These are phyloP conservation scores for Ceratobasidium sp. DNA, from an alignment of 1,284 basidiomycete species.

Conservation along the genomic window DNA sequence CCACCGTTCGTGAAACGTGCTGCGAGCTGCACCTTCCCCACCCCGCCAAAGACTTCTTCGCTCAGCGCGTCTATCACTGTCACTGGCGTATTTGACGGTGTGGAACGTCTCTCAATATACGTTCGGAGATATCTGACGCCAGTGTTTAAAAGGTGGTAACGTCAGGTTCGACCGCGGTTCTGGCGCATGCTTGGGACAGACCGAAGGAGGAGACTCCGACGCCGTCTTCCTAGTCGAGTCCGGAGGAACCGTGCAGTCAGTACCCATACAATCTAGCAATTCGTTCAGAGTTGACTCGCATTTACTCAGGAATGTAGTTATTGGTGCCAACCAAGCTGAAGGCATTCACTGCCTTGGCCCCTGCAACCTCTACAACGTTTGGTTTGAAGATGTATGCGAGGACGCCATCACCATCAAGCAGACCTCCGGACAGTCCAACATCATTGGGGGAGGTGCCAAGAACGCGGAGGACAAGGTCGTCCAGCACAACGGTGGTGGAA, in stretches of 20 bases:
- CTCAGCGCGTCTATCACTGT: constrained; percentile 4
- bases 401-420: constrained; percentile 47
- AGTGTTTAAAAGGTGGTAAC: constrained; percentile 15
- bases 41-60: constrained; percentile 17
- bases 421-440: constrained; percentile 6
- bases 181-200: constrained; percentile 38
- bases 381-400: constrained; percentile 40
- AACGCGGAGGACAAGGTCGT: constrained; percentile 39
- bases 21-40: constrained; percentile 27
- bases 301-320: constrained; percentile 55
- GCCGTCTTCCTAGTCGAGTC: constrained; percentile 22
- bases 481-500: constrained; percentile 41
- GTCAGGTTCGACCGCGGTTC: constrained; percentile 39
- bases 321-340: constrained; percentile 59
- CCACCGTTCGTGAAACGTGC: constrained; percentile 24
- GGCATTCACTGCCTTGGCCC: constrained; percentile 61
- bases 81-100: constrained; percentile 27
- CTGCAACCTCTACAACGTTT: constrained; percentile 56
- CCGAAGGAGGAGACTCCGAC: constrained; percentile 37
- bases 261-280: neutral
- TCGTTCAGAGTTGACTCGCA: neutral
- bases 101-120: neutral
- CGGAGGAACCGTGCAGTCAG: constrained; percentile 8
- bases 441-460: constrained; percentile 41
- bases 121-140: constrained; percentile 4